Evolutionary conservation across 1,284 basidiomycete species (phyloP).

Genomic region (Schizopora paradoxa): DNA sequence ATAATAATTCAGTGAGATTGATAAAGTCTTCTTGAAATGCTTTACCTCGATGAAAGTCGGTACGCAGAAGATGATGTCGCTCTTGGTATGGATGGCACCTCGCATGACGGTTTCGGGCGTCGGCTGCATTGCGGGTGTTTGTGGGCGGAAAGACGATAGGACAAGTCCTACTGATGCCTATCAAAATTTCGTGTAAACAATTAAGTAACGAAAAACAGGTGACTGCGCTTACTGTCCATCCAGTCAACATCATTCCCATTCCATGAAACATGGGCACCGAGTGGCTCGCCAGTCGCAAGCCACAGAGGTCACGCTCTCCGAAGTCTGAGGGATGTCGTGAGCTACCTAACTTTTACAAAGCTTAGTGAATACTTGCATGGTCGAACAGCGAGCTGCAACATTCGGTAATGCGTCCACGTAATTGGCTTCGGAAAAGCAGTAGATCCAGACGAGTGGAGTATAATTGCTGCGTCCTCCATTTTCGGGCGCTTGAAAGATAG

Average conservation of each 20-base stretch:
- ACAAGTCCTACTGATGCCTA: not conserved
- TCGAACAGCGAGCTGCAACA: constrained; percentile 23
- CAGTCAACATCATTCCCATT: constrained; percentile 6
- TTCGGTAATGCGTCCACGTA: constrained; percentile 20
- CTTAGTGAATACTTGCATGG: constrained; percentile 20
- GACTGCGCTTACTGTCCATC: constrained; percentile 2
- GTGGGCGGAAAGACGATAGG: not conserved
- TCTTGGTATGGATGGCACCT: not conserved
- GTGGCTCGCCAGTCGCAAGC: constrained; percentile 4
- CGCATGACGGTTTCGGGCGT: not conserved
- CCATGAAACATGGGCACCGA: constrained; percentile 14
- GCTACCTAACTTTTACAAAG: not conserved
- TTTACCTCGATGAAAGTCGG: not conserved
- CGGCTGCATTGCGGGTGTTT: not conserved
- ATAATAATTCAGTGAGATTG: not conserved
- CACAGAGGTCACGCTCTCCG: constrained; percentile 8
- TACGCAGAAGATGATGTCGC: not conserved
- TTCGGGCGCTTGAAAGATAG: not conserved
- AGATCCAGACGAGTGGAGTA: constrained; percentile 23
- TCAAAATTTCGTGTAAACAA: not conserved
- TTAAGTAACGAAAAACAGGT: not conserved
- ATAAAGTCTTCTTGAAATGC: not conserved
- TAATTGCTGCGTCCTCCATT: not conserved
- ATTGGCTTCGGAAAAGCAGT: constrained; percentile 33
- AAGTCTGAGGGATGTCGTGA: not conserved